Conservation (phyloP, 179 eudicot genomes). For the Carnegiea gigantea region DNA sequence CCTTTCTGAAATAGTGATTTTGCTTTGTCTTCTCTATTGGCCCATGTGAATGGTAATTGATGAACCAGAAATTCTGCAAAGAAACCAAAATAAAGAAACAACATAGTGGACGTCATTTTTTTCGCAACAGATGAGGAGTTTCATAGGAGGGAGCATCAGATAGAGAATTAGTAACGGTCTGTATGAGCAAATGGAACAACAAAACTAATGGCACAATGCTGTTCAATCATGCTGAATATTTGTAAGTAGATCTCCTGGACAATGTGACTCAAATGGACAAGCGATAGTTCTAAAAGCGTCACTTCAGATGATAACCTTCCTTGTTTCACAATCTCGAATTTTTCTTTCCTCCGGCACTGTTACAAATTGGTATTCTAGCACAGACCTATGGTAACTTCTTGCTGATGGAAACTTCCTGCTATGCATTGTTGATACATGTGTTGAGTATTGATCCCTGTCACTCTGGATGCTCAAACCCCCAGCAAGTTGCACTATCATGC, state of each 20-base stretch:
- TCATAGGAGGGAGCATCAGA: neutral
- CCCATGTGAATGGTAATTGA: neutral
- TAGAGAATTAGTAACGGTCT: neutral
- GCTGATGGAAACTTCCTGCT: neutral
- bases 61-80: neutral
- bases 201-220: neutral
- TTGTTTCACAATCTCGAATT: neutral
- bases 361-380: neutral
- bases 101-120: neutral
- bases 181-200: neutral
- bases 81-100: neutral
- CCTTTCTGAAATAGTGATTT: neutral
- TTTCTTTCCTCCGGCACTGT: neutral
- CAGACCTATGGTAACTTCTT: too few species aligned
- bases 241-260: neutral
- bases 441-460: slow-evolving; percentile 12
- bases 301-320: neutral
- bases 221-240: neutral
- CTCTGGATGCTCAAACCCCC: too few species aligned
- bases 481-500: too few species aligned
- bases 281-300: neutral
- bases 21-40: slow-evolving; percentile 6
- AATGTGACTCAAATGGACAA: neutral
- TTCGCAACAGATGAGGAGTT: neutral
- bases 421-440: neutral